Percentiles rank a stretch among this genome's conserved stretches.
phyloP scores from a whole-genome alignment of 306 rosid species.

The Ammopiptanthus mongolicus region DNA sequence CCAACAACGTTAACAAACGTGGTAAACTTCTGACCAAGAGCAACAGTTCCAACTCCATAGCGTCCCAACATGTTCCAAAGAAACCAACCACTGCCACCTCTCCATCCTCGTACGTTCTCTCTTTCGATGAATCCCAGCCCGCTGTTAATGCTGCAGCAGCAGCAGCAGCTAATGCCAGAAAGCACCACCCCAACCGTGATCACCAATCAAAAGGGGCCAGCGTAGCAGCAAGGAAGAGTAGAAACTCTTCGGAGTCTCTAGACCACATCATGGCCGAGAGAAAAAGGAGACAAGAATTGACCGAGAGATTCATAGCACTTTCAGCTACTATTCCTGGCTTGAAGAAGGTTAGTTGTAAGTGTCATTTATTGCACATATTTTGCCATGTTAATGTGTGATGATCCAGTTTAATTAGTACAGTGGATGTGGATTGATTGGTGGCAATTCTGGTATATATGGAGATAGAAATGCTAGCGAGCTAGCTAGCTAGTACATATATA shows the following conservation, averaged over 20 bases:
- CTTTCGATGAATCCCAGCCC: not conserved
- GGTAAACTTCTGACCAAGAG: not conserved
- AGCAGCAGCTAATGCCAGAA: not conserved
- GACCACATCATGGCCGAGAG: conserved; percentile 19
- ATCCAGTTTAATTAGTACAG: too few relatives aligned
- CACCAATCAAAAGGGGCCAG: not conserved
- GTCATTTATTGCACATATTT: not conserved
- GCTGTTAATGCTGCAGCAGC: not conserved
- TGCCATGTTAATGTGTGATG: not conserved
- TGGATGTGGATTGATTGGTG: too few relatives aligned
- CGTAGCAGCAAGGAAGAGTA: not conserved
- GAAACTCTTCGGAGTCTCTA: not conserved
- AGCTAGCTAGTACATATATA: too few relatives aligned
- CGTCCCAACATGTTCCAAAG: not conserved
- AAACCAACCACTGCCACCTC: not conserved
- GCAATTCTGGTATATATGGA: too few relatives aligned
- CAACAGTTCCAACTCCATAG: not conserved
- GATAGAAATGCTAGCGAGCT: too few relatives aligned
- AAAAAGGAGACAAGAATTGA: conserved; percentile 15
- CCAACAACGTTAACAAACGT: not conserved
- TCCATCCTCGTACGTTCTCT: not conserved
- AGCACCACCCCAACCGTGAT: not conserved
- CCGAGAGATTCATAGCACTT: conserved; percentile 14
- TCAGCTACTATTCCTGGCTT: conserved; percentile 18
- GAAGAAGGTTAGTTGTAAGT: conserved; percentile 24